Conservation (phyloP, 495 filamentous ascomycete genomes). For the Penicillium longicatenatum region DNA sequence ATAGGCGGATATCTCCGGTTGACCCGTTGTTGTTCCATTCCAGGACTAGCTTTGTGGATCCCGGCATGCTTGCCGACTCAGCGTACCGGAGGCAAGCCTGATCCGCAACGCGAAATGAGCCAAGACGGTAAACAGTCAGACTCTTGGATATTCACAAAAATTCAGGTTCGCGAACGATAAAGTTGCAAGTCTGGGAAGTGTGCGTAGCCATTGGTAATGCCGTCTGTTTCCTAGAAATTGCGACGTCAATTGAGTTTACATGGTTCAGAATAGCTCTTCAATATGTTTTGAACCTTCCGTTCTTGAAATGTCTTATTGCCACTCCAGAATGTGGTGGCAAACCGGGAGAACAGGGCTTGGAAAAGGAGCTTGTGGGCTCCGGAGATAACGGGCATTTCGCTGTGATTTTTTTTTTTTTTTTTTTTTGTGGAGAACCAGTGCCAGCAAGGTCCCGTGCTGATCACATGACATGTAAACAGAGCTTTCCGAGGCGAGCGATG, state of each 20-base stretch:
- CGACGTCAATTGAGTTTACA: background rate
- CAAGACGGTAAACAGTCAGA: background rate
- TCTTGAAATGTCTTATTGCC: background rate
- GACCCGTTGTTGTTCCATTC: background rate
- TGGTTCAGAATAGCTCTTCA: background rate
- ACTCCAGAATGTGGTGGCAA: background rate
- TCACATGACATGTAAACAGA: background rate
- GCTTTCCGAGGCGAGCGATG: too few relatives aligned
- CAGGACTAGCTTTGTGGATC: background rate
- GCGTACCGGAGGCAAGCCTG: background rate
- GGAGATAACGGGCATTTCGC: background rate
- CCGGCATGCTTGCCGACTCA: background rate
- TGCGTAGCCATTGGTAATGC: background rate
- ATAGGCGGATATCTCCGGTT: background rate
- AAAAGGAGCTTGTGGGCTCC: background rate
- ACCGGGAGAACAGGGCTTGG: background rate
- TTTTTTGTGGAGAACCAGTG: background rate
- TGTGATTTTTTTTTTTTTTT: too few relatives aligned
- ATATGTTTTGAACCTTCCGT: background rate
- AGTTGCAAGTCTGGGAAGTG: background rate
- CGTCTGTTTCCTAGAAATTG: background rate
- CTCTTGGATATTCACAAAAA: background rate
- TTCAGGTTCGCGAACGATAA: background rate
- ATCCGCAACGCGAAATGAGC: background rate
- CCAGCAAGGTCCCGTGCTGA: background rate